Conservation (phyloP, 2,329 filamentous ascomycete species). For the Podosphaera leucotricha region DNA sequence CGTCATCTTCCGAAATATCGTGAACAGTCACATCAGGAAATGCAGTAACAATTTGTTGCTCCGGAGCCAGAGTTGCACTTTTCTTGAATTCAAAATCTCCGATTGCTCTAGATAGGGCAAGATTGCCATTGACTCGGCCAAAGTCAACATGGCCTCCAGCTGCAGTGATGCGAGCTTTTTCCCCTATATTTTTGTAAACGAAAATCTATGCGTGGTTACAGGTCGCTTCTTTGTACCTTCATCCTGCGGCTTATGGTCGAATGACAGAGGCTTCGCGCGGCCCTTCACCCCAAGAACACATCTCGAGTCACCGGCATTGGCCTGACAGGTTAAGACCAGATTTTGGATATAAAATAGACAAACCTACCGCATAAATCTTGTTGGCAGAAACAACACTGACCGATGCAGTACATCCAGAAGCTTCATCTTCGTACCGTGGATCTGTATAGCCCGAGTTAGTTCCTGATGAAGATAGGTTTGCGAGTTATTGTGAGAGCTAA, state of each 20-base stretch:
- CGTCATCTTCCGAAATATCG: conserved; percentile 76
- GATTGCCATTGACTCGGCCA: conserved; percentile 91
- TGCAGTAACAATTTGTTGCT: conserved; percentile 95
- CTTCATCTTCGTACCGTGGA: conserved; percentile 89
- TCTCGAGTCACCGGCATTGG: conserved; percentile 90
- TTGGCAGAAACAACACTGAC: conserved; percentile 71
- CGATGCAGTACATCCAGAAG: conserved; percentile 91
- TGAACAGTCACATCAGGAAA: conserved; percentile 87
- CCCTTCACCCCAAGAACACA: conserved; percentile 91
- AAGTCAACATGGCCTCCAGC: conserved; percentile 97
- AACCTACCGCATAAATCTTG: conserved; percentile 84
- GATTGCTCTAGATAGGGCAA: conserved; percentile 87
- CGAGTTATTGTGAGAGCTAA: conserved; percentile 21
- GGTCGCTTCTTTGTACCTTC: conserved; percentile 38
- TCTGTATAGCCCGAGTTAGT: conserved; percentile 31
- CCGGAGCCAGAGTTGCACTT: conserved; percentile 86
- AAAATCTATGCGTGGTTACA: background rate
- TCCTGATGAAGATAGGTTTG: conserved; percentile 3
- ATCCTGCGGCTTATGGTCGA: conserved; percentile 97
- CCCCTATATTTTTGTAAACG: conserved; percentile 31
- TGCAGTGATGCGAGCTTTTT: conserved; percentile 87
- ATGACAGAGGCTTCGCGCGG: conserved; percentile 90
- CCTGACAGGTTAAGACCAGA: conserved; percentile 29
- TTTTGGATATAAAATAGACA: background rate
- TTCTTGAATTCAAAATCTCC: conserved; percentile 99